Base-by-base conservation (phyloP, 73 alveolate genomes). In the Paramecium primaurelia region DNA sequence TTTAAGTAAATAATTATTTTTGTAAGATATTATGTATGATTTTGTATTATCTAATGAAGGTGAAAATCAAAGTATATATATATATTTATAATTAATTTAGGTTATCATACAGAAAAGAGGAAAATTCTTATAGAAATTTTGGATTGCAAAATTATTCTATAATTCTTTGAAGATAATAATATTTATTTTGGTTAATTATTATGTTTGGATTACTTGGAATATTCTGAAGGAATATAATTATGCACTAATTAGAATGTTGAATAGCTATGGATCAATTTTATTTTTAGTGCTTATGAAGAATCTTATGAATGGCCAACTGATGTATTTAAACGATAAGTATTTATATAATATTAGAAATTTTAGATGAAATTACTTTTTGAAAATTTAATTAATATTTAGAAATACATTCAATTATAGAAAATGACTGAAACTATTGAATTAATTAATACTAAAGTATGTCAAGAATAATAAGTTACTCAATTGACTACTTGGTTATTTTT, bases 21-120 rank as follows among this genome's bases (percentile, higher is more conserved):
- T 80, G n/a, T 47, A 80, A 49, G 71, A 80, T 9, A 49, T 80
- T 80, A 42, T 80, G 91, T 47, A 44, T 44, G 91, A 80, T 42
- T 80, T 8, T 20, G 77, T 80, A 4, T 9, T 32, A 26, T 22
- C 54, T 1, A 37, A 38, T 37, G 87, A 73, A 38, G 37, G 10
- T 37, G 68, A 38, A 16, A 73, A 36, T 73, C 42, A 73, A 73
- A 75, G 58, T 38, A 75, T 37, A 37, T 32, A 14, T 34, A 6
- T 9, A 22, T 8, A 71, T 37, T 25, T 42, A n/a, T 14, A 11
- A 6, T 18, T 54, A 2, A 14, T 8, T 18, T 38, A 38, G 88
- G 28, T 38, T 42, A 80, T 45, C 32, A 20, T 80, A 8, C 20
- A 12, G 42, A 80, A 10, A 80, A 49, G 49, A 80, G 91, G 32